These are phyloP conservation scores for Colletotrichum gigasporum DNA, from an alignment of 2,329 filamentous ascomycete species.

Conservation along the genomic window DNA sequence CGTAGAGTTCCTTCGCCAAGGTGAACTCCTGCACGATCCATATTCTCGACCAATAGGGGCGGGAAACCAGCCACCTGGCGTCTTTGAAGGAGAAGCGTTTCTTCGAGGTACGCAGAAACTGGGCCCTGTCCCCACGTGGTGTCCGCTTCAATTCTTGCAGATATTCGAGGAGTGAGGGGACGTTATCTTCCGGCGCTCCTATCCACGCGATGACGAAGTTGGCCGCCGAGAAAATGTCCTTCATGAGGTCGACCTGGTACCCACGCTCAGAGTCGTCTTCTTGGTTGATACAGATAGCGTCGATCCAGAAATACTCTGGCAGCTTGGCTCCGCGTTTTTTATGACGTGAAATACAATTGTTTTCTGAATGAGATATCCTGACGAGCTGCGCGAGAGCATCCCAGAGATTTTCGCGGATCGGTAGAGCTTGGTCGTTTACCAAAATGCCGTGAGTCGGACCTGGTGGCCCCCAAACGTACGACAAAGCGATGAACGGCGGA, in stretches of 20 bases:
- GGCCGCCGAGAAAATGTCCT: constrained; percentile 46
- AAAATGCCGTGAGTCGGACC: neutral
- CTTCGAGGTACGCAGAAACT: constrained; percentile 28
- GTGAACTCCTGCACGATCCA: constrained; percentile 22
- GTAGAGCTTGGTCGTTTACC: neutral
- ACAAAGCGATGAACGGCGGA: constrained; percentile 35
- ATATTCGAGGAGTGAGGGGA: neutral
- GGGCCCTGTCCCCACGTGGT: constrained; percentile 32
- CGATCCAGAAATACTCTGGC: constrained; percentile 43
- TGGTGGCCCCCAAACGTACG: constrained; percentile 37
- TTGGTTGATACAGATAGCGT: constrained; percentile 52
- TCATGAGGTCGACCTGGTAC: constrained; percentile 50
- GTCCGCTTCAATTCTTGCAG: constrained; percentile 35
- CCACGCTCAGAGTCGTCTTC: constrained; percentile 44
- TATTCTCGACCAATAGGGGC: constrained; percentile 8
- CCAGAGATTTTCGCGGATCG: constrained; percentile 3
- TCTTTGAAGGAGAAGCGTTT: constrained; percentile 9
- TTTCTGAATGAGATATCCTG: neutral
- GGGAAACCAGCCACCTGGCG: neutral
- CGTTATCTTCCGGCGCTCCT: constrained; percentile 31
- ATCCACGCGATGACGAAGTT: constrained; percentile 46
- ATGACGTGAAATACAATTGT: neutral
- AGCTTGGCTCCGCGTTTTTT: neutral
- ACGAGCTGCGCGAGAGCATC: neutral
- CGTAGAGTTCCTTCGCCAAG: neutral